Evolutionary conservation across 83 land plant genomes (phyloP).

Genomic region (Diphasiastrum complanatum): DNA sequence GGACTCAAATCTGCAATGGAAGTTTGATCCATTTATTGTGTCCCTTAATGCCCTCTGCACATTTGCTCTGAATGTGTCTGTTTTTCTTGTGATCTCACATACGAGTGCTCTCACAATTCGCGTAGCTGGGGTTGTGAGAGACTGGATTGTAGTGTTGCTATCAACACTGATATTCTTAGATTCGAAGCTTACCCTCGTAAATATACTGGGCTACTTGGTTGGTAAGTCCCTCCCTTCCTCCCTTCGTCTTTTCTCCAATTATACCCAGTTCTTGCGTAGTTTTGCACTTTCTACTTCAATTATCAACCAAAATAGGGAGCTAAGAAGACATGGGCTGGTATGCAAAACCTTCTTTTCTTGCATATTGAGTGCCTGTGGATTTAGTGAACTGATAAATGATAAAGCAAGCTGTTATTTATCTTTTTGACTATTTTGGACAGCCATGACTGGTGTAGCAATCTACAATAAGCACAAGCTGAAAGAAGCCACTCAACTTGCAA

Average conservation of each 20-base stretch:
- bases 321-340: not conserved
- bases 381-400: too few relatives aligned
- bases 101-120: constrained; percentile 96
- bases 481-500: constrained; percentile 10
- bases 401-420: too few relatives aligned
- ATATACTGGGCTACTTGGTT: constrained; percentile 73
- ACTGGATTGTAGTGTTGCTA: constrained; percentile 87
- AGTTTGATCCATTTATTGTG: constrained; percentile 59
- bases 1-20: constrained; percentile 60
- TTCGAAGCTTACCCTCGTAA: constrained; percentile 69
- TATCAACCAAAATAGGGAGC: not conserved
- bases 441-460: constrained; percentile 22
- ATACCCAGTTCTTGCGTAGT: not conserved
- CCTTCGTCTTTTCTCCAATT: not conserved
- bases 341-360: not conserved
- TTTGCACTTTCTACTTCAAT: not conserved
- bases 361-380: too few relatives aligned
- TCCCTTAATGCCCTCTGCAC: constrained; percentile 81
- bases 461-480: constrained; percentile 30
- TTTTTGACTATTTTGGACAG: too few relatives aligned
- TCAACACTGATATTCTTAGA: constrained; percentile 83
- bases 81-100: constrained; percentile 84
- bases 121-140: constrained; percentile 96
- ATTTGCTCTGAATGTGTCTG: constrained; percentile 87
- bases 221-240: constrained; percentile 43